These are phyloP conservation scores for Picea glauca DNA, from an alignment of 75 land plant genomes.

Conservation along the genomic window DNA sequence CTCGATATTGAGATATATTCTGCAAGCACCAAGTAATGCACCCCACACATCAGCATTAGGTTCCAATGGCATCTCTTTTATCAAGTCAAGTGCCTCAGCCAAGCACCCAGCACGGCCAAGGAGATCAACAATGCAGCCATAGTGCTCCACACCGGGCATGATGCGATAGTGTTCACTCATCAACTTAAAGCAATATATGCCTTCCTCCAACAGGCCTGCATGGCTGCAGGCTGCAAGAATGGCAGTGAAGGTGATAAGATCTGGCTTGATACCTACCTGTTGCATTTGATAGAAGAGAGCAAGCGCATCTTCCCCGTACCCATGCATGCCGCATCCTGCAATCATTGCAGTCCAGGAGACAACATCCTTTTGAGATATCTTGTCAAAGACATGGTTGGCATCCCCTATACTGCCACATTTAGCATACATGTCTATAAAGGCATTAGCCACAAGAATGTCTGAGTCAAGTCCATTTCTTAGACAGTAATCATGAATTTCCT, in stretches of 20 bases:
- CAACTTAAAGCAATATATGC: not conserved
- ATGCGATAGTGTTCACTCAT: not conserved
- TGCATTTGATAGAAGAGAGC: slow-evolving; percentile 23
- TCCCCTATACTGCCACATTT: slow-evolving; percentile 37
- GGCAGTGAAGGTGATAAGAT: not conserved
- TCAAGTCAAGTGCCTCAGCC: not conserved
- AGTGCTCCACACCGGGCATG: not conserved
- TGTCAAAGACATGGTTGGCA: slow-evolving; percentile 19
- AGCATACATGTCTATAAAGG: slow-evolving; percentile 31
- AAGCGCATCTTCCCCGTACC: slow-evolving; percentile 16
- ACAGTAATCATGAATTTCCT: too few species aligned
- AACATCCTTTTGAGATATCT: slow-evolving; percentile 25
- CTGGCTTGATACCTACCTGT: slow-evolving; percentile 10
- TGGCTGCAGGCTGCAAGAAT: not conserved
- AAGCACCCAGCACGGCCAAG: not conserved
- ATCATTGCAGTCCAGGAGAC: slow-evolving; percentile 54
- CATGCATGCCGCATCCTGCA: slow-evolving; percentile 23
- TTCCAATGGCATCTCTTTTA: not conserved
- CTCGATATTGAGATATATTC: not conserved
- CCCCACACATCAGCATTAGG: not conserved
- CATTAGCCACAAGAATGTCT: slow-evolving; percentile 18
- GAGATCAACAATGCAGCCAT: slow-evolving; percentile 1
- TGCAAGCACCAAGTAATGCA: not conserved
- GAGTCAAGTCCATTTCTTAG: slow-evolving; percentile 8
- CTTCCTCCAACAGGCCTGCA: not conserved